Evolutionary conservation across 768 basidiomycete genomes (phyloP), one percentile per base, ranked within the genome.

Genomic region (Paxillus ammoniavirescens): DNA sequence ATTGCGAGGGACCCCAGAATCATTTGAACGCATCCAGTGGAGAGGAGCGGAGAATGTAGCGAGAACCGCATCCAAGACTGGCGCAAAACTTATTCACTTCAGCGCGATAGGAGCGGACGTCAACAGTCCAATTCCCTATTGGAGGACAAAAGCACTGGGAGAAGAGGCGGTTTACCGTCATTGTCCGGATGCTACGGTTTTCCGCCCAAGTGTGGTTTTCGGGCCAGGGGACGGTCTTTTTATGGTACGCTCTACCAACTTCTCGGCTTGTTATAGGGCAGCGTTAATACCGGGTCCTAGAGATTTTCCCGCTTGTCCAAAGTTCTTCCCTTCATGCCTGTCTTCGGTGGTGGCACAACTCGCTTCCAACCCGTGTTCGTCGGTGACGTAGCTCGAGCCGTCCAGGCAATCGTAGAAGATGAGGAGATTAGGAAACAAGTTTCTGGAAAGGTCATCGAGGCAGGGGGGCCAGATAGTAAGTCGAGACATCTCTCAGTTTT

Each of bases 161-260:
- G 88, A 91, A 67, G 61, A 70, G 45, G 76, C 80, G 1, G 76
- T 84, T 36, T 61, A 82, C n/a, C 58, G 66, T 1, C 65, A 72
- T 7, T 75, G 77, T 54, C 72, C 76, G 0, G 70, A 76, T 36
- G 79, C 83, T 8, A 87, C 84, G 1, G 76, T 91, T 44, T 72
- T 91, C 55, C 74, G 87, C 28, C 88, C 89, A 5, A 87, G 86
- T 55, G 70, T 91, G 28, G 77, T 91, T 2, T 91, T 90, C 67
- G 89, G 88, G 3, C 86, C 84, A 0, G 87, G 84, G 6, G 88
- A 90, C 60, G 79, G 82, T 15, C 87, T 91, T 70, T 91, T 91
- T 66, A 82, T 79, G 54, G 88, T 89, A 50, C 49, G 82, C 56
- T 21, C 56, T 17, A 5, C 48, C 5, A 23, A 9, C n/a, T 2